Base-by-base conservation (phyloP, 305 asterid species). In the Striga hermonthica region DNA sequence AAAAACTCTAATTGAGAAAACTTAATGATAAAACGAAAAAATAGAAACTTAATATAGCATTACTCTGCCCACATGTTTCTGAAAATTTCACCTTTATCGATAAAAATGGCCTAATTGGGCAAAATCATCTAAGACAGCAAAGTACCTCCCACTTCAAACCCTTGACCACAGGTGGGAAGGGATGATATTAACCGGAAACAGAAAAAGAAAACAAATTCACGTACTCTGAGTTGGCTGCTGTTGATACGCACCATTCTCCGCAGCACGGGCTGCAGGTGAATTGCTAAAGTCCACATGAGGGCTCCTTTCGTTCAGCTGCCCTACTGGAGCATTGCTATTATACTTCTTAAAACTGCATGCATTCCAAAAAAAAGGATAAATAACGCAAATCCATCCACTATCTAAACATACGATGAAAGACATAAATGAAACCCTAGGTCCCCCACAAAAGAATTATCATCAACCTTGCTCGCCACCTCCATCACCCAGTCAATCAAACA, bases 271-370 rank as follows among this genome's bases (percentile, higher is more conserved):
- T 12, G 68, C 82, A 12, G 79, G 48, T 39, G 31, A 22, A 22
- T 22, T 22, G 31, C 82, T 88, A 38, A 37, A 57, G 47, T 39
- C 70, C 54, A 72, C 84, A 73, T 47, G 63, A n/a, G 75, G 72
- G 56, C 76, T 78, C 48, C 81, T 69, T 40, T 69, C 80, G 76
- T 85, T 62, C 5, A 72, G 43, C 67, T 77, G 84, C 66, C 86
- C 95, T 73, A 89, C 93, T 83, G 77, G 94, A 70, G 74, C 89
- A 89, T 76, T 73, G 68, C 39, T 28, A 28, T 47, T 67, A 60
- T 76, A 69, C 79, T 83, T 89, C 87, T 79, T 70, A 65, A 60
- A 72, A 76, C 85, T 79, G 79, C 61, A 68, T 79, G 79, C 61
- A 68, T 56, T 40, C 13, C 11, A 75, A 54, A 59, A 7, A n/a